These are phyloP conservation scores for Kwoniella bestiolae DNA, from an alignment of 768 basidiomycete genomes.

Conservation along the genomic window DNA sequence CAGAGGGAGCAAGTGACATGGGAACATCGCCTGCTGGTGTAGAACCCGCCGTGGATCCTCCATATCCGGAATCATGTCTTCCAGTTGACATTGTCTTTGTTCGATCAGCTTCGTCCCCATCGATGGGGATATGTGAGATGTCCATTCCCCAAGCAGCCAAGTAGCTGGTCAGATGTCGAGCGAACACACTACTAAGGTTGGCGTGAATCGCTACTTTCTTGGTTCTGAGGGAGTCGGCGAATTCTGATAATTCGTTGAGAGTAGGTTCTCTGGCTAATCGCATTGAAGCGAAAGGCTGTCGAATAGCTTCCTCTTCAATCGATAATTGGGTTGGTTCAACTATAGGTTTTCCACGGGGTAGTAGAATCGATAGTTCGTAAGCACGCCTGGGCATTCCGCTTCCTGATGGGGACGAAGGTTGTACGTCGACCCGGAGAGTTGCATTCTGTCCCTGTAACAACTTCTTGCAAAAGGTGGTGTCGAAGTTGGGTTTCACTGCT, in stretches of 20 bases:
- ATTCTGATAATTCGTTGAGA: conserved; percentile 73
- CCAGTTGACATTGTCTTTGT: conserved; percentile 3
- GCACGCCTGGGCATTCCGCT: conserved; percentile 58
- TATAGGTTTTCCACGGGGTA: conserved; percentile 61
- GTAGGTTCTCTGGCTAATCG: conserved; percentile 72
- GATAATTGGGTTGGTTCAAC: conserved; percentile 63
- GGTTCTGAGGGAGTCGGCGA: conserved; percentile 80
- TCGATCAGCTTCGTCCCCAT: conserved; percentile 45
- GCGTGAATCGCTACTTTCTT: conserved; percentile 84
- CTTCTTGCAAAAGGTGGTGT: conserved; percentile 45
- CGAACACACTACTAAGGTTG: conserved; percentile 82
- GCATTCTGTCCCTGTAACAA: conserved; percentile 53
- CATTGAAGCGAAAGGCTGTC: conserved; percentile 63
- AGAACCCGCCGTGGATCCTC: conserved; percentile 21
- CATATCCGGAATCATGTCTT: conserved; percentile 29
- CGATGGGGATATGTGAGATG: conserved; percentile 69
- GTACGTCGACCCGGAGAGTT: conserved; percentile 33
- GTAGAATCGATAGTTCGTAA: conserved; percentile 69
- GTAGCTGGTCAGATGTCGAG: conserved; percentile 89
- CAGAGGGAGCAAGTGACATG: conserved; percentile 7
- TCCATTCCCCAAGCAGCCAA: conserved; percentile 95
- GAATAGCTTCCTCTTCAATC: conserved; percentile 61
- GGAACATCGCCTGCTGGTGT: conserved; percentile 22
- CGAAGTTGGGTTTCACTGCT: conserved; percentile 43
- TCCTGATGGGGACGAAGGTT: conserved; percentile 58